Evolutionary conservation across 495 filamentous ascomycete species (phyloP), one percentile per base, ranked within the genome.

Genomic region (Xylaria telfairii): DNA sequence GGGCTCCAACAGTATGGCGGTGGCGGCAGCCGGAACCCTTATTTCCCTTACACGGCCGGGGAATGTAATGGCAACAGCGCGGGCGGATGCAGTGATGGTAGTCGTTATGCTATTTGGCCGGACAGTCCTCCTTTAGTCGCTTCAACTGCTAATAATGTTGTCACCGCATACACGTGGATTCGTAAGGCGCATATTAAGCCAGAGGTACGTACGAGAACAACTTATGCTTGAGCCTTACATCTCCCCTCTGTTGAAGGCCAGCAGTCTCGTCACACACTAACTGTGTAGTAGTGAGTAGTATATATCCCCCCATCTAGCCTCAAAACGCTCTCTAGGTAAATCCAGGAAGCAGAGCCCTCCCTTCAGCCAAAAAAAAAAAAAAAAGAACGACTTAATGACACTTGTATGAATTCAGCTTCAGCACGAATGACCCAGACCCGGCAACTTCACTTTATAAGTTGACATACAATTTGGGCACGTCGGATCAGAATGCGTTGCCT

Each of bases 111-210:
- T 12, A 24, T 76, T 12, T 81, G 79, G 79, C 75, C 79, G 10
- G 74, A 81, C 49, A 71, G 63, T 28, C 78, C 74, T 24, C 79
- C 79, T 2, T 70, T 80, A 46, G 56, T 78, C 28, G 67, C 77
- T 7, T 71, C 63, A 10, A 72, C 63, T 7, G 39, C 17, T 10
- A 28, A 59, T 28, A 71, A 71, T 51, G 41, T 53, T 6, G 72
- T 72, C 10, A 72, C 70, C 17, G 71, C 72, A 3, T 80, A 79
- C 66, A 80, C 77, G 24, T 81, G 76, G 75, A 76, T 81, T 68
- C 54, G 41, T 53, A 70, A 81, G 46, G 15, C 13, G 15, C 79
- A 78, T 66, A 76, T 81, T 12, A 49, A 59, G 12, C 44, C 65
- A 61, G 71, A 70, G 46, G 68, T 65, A 64, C n/a, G 68, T 44